These are phyloP conservation scores for Bonia amplexicaulis DNA, from an alignment of 176 grass and related monocot species.

Conservation along the genomic window DNA sequence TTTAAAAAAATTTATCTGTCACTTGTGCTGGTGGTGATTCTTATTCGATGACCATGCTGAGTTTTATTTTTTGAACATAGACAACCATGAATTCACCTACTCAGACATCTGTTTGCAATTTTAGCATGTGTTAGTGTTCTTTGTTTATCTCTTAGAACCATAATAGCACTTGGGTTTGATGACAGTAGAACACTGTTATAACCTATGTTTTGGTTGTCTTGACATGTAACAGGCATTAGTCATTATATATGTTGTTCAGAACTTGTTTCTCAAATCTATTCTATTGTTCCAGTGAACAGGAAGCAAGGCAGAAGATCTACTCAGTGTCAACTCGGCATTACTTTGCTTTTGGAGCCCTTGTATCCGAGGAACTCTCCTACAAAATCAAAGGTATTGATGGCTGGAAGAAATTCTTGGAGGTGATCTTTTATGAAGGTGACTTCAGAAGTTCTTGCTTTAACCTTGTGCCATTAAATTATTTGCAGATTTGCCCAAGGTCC, in stretches of 20 bases:
- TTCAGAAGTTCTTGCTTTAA: background rate
- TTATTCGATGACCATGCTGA: background rate
- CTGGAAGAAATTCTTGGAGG: background rate
- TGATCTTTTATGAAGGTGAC: background rate
- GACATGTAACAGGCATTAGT: background rate
- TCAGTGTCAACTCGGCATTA: conserved; percentile 89
- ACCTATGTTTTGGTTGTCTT: background rate
- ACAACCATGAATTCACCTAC: background rate
- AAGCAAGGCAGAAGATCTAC: conserved; percentile 82
- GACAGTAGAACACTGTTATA: background rate
- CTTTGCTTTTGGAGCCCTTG: conserved; percentile 82
- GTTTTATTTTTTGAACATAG: background rate
- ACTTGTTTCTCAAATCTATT: background rate
- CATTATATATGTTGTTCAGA: background rate
- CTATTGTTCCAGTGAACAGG: conserved; percentile 61
- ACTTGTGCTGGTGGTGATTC: background rate
- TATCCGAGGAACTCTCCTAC: conserved; percentile 76
- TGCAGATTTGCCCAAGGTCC: conserved; percentile 61
- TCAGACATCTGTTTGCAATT: background rate
- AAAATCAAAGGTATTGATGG: conserved; percentile 65
- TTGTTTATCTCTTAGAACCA: background rate
- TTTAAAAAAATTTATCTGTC: background rate
- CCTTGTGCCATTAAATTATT: background rate
- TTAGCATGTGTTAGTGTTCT: background rate
- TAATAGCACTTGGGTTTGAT: background rate